phyloP scores from a whole-genome alignment of 371 early-diverging fungal species.

The Syncephalastrum contaminatum region DNA sequence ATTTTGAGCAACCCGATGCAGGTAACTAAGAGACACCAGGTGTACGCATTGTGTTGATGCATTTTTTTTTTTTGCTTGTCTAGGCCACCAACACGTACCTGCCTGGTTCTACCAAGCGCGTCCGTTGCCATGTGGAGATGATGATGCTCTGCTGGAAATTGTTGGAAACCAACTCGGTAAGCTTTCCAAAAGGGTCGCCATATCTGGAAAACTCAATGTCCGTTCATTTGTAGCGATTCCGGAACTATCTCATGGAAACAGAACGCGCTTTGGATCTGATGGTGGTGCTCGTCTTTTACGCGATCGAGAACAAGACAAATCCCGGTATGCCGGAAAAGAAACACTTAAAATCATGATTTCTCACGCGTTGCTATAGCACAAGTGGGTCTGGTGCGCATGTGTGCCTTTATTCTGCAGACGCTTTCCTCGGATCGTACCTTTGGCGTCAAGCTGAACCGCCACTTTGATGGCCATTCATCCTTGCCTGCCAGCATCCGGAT shows the following conservation, averaged over 20 bases:
- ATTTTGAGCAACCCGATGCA: constrained; percentile 80
- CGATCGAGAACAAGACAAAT: constrained; percentile 62
- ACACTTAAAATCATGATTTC: neutral
- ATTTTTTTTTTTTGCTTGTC: neutral
- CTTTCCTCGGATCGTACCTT: constrained; percentile 79
- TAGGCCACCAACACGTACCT: constrained; percentile 74
- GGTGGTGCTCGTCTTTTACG: constrained; percentile 63
- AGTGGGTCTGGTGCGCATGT: constrained; percentile 77
- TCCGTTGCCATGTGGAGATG: constrained; percentile 68
- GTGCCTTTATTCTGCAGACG: constrained; percentile 80
- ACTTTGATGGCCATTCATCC: constrained; percentile 68
- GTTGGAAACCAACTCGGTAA: constrained; percentile 74
- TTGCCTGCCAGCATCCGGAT: constrained; percentile 67
- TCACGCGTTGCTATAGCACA: constrained; percentile 43
- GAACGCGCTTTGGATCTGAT: constrained; percentile 67
- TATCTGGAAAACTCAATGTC: neutral
- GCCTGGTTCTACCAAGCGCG: constrained; percentile 76
- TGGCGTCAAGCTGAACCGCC: constrained; percentile 72
- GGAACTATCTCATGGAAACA: constrained; percentile 66
- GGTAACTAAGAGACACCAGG: constrained; percentile 22
- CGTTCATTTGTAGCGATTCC: constrained; percentile 52
- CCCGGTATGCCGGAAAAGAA: constrained; percentile 42
- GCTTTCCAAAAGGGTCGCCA: neutral
- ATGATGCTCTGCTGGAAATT: constrained; percentile 86
- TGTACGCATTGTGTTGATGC: neutral